Percentiles rank a stretch among this genome's conserved stretches.
Conservation (phyloP, 441 rosid genomes). For the Jatropha multifida region DNA sequence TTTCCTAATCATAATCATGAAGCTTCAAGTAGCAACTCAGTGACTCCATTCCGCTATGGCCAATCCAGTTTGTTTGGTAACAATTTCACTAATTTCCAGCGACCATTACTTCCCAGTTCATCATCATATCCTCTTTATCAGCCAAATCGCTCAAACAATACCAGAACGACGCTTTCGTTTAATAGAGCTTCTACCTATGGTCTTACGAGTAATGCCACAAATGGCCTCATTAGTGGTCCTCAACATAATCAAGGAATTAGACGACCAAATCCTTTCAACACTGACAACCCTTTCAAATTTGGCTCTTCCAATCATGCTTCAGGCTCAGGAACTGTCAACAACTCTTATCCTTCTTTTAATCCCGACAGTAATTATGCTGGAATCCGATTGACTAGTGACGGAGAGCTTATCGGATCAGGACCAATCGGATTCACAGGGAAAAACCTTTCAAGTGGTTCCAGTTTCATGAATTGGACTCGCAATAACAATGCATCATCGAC, state of each 20-base stretch:
- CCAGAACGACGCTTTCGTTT: not conserved
- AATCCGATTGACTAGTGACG: slow-evolving; percentile 19
- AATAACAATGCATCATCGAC: slow-evolving; percentile 1
- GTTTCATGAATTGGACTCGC: not conserved
- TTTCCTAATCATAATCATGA: slow-evolving; percentile 9
- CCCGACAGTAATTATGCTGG: slow-evolving; percentile 20
- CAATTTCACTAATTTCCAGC: slow-evolving; percentile 9
- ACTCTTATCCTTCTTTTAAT: not conserved
- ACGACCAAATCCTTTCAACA: slow-evolving; percentile 1
- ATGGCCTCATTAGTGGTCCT: slow-evolving; percentile 19
- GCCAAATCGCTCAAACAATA: not conserved
- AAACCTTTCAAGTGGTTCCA: not conserved
- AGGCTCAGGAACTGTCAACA: not conserved
- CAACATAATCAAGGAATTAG: slow-evolving; percentile 18
- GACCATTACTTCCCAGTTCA: not conserved
- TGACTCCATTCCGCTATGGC: slow-evolving; percentile 14
- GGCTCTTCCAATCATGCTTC: slow-evolving; percentile 8
- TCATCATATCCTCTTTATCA: slow-evolving; percentile 7
- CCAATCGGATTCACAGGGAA: not conserved
- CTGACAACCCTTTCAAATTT: slow-evolving; percentile 10
- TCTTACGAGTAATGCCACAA: not conserved
- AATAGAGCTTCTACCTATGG: slow-evolving; percentile 2
- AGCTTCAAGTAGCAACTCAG: slow-evolving; percentile 21
- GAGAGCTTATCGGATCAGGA: slow-evolving; percentile 20
- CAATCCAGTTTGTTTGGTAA: slow-evolving; percentile 16